phyloP scores from a whole-genome alignment of 2,329 filamentous ascomycete species.

The Fusarium paranaense region DNA sequence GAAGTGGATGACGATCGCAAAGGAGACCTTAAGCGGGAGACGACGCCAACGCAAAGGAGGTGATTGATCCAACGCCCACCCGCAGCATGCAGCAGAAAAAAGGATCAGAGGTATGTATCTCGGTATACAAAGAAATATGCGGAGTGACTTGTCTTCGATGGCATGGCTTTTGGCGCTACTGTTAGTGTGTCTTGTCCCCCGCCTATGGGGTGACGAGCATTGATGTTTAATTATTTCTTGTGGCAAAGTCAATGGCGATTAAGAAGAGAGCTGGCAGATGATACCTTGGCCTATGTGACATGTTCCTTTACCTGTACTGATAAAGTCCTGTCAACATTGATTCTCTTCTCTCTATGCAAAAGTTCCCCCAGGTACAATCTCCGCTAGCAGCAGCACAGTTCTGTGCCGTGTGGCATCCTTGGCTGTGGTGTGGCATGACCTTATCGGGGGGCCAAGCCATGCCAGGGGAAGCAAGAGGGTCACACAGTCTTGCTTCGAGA shows the following conservation, averaged over 20 bases:
- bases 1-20: constrained; percentile 45
- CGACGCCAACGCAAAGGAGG: background rate
- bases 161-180: background rate
- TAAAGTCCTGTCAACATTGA: background rate
- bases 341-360: background rate
- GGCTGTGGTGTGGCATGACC: constrained; percentile 32
- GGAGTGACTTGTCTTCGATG: constrained; percentile 29
- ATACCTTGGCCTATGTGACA: background rate
- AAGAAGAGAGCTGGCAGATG: background rate
- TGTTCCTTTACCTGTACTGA: background rate
- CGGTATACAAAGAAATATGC: constrained; percentile 6
- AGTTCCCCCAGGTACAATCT: background rate
- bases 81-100: constrained; percentile 10
- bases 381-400: background rate
- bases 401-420: background rate
- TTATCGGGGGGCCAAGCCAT: constrained; percentile 43
- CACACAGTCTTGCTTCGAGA: constrained; percentile 6
- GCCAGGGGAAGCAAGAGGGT: constrained; percentile 27
- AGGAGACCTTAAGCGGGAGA: constrained; percentile 29
- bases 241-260: background rate
- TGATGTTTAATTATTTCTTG: background rate
- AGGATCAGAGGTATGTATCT: constrained; percentile 23
- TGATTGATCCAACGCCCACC: constrained; percentile 30
- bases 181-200: background rate
- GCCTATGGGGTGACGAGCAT: background rate